These are phyloP conservation scores for Pistacia vera DNA, from an alignment of 345 rosid genomes.

Conservation along the genomic window DNA sequence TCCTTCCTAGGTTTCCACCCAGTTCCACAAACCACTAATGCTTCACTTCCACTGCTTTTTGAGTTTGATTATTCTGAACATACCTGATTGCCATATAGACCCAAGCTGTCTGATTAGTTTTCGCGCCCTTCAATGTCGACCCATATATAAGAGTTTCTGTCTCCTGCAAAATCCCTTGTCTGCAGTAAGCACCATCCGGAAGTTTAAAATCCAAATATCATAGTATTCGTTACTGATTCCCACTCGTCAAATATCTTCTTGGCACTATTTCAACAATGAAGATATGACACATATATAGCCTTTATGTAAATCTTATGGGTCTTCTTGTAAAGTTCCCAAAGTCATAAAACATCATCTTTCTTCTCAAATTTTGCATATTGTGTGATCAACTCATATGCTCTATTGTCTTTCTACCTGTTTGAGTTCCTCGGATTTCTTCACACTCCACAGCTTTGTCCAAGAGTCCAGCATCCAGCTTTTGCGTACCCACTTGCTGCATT, in stretches of 20 bases:
- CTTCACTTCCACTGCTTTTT: slow-evolving; percentile 32
- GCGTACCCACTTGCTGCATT: slow-evolving; percentile 27
- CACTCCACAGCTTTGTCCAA: slow-evolving; percentile 33
- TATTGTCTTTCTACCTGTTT: neutral
- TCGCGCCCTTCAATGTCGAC: slow-evolving; percentile 22
- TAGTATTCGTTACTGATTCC: slow-evolving; percentile 23
- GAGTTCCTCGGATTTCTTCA: slow-evolving; percentile 37
- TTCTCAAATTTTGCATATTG: slow-evolving; percentile 35
- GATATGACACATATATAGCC: slow-evolving; percentile 25
- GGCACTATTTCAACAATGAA: slow-evolving; percentile 37
- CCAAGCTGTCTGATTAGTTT: slow-evolving; percentile 30
- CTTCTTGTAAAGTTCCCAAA: slow-evolving; percentile 43
- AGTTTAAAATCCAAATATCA: slow-evolving; percentile 33
- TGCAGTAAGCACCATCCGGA: slow-evolving; percentile 25
- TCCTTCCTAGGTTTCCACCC: slow-evolving; percentile 22
- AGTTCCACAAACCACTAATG: slow-evolving; percentile 10
- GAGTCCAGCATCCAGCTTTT: slow-evolving; percentile 27
- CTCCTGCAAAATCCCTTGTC: slow-evolving; percentile 34
- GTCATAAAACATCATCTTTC: slow-evolving; percentile 43
- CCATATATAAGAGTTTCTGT: slow-evolving; percentile 27
- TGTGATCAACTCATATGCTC: slow-evolving; percentile 29
- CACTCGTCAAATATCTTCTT: slow-evolving; percentile 44
- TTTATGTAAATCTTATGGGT: slow-evolving; percentile 5
- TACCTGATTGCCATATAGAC: slow-evolving; percentile 27
- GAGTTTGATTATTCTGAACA: slow-evolving; percentile 21